Evolutionary conservation across 768 basidiomycete species (phyloP).

Genomic region (Rhizopogon sp.): DNA sequence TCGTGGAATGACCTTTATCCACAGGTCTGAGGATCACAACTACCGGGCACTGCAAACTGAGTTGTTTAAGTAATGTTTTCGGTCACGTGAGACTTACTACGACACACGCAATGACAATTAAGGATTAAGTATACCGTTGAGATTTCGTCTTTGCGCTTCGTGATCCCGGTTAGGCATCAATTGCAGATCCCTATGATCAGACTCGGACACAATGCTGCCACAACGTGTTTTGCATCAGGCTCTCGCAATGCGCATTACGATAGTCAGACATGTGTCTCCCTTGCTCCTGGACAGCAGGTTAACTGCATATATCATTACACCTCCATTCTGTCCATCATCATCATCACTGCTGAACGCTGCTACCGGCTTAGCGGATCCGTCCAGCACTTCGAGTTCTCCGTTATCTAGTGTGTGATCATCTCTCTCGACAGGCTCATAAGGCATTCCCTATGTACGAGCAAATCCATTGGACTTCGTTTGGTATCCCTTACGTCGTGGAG

Average conservation of each 20-base stretch:
- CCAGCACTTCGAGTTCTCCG: background rate
- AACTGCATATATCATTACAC: background rate
- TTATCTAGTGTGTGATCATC: too few species aligned
- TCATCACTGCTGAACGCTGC: background rate
- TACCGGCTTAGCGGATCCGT: background rate
- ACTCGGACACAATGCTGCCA: background rate
- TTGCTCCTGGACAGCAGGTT: background rate
- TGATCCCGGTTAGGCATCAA: too few species aligned
- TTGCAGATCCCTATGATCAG: background rate
- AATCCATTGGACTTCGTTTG: slow-evolving; percentile 25
- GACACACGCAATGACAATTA: too few species aligned
- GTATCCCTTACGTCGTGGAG: slow-evolving; percentile 24
- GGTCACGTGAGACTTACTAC: too few species aligned
- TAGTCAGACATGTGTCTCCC: background rate
- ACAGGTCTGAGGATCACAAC: too few species aligned
- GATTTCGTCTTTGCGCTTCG: too few species aligned
- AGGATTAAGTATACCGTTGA: too few species aligned
- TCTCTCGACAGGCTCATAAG: background rate
- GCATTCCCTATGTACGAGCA: slow-evolving; percentile 14
- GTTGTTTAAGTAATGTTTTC: too few species aligned
- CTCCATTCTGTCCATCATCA: background rate
- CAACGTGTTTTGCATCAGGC: background rate
- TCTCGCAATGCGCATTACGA: background rate
- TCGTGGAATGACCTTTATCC: too few species aligned
- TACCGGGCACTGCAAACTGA: too few species aligned